phyloP scores from a whole-genome alignment of 1,284 basidiomycete genomes.

The Cryptococcus sp. region DNA sequence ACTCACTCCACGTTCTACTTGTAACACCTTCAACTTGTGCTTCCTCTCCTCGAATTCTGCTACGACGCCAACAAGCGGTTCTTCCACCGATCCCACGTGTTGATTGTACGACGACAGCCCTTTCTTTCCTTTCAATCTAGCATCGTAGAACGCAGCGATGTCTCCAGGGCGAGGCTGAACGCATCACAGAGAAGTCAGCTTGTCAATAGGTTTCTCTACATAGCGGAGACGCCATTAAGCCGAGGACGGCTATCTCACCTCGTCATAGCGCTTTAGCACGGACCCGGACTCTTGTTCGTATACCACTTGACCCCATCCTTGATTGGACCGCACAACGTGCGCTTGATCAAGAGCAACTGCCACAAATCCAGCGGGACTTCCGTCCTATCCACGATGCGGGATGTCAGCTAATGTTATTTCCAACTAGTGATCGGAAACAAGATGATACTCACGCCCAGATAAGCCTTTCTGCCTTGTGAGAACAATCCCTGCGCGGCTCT shows the following conservation, averaged over 20 bases:
- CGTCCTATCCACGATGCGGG: slow-evolving; percentile 57
- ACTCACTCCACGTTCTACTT: slow-evolving; percentile 58
- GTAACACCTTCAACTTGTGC: slow-evolving; percentile 76
- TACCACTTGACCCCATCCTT: slow-evolving; percentile 67
- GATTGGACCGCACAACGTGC: slow-evolving; percentile 37
- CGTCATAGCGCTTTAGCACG: slow-evolving; percentile 71
- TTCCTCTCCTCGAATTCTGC: slow-evolving; percentile 75
- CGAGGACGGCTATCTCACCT: slow-evolving; percentile 57
- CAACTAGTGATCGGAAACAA: background rate
- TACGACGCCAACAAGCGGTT: slow-evolving; percentile 71
- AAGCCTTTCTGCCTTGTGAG: slow-evolving; percentile 70
- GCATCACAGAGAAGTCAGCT: background rate
- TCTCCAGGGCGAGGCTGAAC: slow-evolving; percentile 71
- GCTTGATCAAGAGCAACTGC: slow-evolving; percentile 60
- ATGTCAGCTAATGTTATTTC: background rate
- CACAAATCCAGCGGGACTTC: slow-evolving; percentile 76
- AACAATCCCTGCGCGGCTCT: slow-evolving; percentile 67
- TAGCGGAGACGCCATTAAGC: background rate
- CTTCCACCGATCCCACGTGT: slow-evolving; percentile 63
- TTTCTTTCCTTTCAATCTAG: slow-evolving; percentile 85
- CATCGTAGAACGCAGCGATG: slow-evolving; percentile 71
- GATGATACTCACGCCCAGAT: slow-evolving; percentile 61
- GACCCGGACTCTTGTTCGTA: slow-evolving; percentile 69
- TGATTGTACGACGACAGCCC: slow-evolving; percentile 67
- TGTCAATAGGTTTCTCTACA: background rate